Conservation (phyloP, 1,284 basidiomycete genomes). For the Ustilago tritici region DNA sequence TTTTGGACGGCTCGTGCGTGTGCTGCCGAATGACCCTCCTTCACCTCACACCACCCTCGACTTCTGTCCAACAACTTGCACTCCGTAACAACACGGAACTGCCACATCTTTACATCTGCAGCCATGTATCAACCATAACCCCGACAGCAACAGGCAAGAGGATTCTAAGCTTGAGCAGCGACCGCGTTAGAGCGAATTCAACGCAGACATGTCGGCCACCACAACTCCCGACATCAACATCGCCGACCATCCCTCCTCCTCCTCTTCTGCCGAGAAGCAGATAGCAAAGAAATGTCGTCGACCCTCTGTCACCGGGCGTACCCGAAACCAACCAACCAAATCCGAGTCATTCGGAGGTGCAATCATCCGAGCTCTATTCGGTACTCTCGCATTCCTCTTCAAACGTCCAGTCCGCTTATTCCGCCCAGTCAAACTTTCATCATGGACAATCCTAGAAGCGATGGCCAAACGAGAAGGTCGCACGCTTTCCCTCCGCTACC, state of each 20-base stretch:
- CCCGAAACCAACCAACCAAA: slow-evolving; percentile 30
- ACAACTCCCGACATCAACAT: neutral
- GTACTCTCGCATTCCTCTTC: slow-evolving; percentile 70
- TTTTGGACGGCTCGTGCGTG: neutral
- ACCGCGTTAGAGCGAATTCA: neutral
- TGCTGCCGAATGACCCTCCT: too few species aligned
- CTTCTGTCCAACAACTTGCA: too few species aligned
- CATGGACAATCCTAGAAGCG: slow-evolving; percentile 69
- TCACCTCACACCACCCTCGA: too few species aligned
- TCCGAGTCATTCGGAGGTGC: slow-evolving; percentile 61
- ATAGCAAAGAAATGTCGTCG: slow-evolving; percentile 26
- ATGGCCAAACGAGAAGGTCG: slow-evolving; percentile 69
- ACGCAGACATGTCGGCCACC: slow-evolving; percentile 18
- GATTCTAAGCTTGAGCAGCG: too few species aligned
- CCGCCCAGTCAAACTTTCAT: slow-evolving; percentile 69
- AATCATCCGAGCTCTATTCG: slow-evolving; percentile 64
- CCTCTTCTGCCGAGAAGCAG: slow-evolving; percentile 19
- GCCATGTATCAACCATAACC: too few species aligned
- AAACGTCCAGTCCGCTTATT: slow-evolving; percentile 70
- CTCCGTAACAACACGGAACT: too few species aligned
- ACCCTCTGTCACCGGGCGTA: slow-evolving; percentile 10
- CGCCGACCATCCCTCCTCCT: neutral
- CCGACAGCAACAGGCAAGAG: too few species aligned
- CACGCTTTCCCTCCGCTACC: slow-evolving; percentile 63
- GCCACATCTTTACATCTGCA: too few species aligned